These are phyloP conservation scores for Monosporozyma unispora DNA, from an alignment of 805 yeast species.

Conservation along the genomic window DNA sequence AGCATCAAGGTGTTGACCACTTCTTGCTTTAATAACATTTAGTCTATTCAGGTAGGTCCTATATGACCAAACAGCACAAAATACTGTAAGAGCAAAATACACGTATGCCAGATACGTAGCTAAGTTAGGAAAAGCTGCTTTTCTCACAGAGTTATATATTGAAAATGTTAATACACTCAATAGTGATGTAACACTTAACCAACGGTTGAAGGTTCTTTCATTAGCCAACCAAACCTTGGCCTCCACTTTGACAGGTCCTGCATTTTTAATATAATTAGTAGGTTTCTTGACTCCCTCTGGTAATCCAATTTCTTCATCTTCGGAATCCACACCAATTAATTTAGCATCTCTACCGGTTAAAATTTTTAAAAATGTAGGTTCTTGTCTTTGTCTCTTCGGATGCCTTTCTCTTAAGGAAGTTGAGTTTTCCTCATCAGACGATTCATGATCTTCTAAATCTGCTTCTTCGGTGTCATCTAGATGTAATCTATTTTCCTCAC, in stretches of 20 bases:
- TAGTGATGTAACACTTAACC: constrained; percentile 85
- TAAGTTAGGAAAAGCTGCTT: constrained; percentile 52
- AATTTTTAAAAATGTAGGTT: constrained; percentile 30
- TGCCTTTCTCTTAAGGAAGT: constrained; percentile 3
- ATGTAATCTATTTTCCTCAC: neutral
- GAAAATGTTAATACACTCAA: constrained; percentile 79
- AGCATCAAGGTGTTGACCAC: constrained; percentile 82
- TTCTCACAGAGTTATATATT: constrained; percentile 63
- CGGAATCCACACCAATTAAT: constrained; percentile 59
- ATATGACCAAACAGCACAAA: constrained; percentile 87
- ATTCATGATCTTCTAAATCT: constrained; percentile 50
- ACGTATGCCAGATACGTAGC: constrained; percentile 68
- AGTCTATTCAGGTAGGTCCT: constrained; percentile 63
- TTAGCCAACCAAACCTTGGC: constrained; percentile 98
- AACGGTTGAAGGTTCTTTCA: constrained; percentile 92
- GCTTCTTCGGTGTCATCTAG: constrained; percentile 12
- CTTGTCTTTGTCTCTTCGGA: constrained; percentile 21
- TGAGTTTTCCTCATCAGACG: constrained; percentile 35
- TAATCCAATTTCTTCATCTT: constrained; percentile 74
- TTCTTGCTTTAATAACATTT: constrained; percentile 64
- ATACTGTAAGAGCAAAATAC: constrained; percentile 73
- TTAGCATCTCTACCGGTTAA: constrained; percentile 36
- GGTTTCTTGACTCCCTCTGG: constrained; percentile 91
- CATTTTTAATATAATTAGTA: constrained; percentile 64
- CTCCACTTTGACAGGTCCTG: constrained; percentile 89